Evolutionary conservation across 495 filamentous ascomycete genomes (phyloP), one percentile per base, ranked within the genome.

Genomic region (Hyaloscypha finlandica): DNA sequence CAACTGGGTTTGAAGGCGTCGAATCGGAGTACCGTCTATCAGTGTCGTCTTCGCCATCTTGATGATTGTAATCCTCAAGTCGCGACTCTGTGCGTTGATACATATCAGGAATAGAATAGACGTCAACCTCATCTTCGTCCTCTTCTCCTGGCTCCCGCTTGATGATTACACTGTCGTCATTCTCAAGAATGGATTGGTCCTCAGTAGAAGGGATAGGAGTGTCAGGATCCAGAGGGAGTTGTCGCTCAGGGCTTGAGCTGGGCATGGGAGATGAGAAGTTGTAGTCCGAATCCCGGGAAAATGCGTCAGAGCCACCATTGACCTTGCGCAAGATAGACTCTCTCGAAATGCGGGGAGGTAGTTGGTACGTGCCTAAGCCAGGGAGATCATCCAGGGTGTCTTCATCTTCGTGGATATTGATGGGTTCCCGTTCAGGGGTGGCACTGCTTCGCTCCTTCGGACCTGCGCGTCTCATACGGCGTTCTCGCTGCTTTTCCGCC

Each of bases 281-380:
- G 54, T 87, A 86, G 64, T 86, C 84, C n/a, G 86, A 86, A 57
- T 92, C 88, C 45, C 76, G 77, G 3, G 78, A 77, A 48, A 81
- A 80, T 64, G 76, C 75, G 58, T 88, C 85, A 59, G 89, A 86
- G 52, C 90, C 89, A 70, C 93, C 92, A 70, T 94, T 93, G 29
- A 98, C 88, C 64, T 93, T 93, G 19, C 92, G 87, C 58, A 97
- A 78, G 64, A 98, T 98, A 0, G 93, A 96, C 73, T 97, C 95
- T 25, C 95, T 85, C 39, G 95, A 97, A 72, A 97, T 94, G 32
- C 88, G 89, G 16, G 91, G 91, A 35, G 89, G 85, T 0, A 89
- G 77, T 60, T 89, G 83, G 64, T 88, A 88, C 37, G 87, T 84
- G 16, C 81, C 84, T 30, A 87, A 74, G 9, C 76, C 76, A 1